Evolutionary conservation across 108 stramenopile genomes (phyloP), one percentile per base, ranked within the genome.

Genomic region (Schizochytrium sp.): DNA sequence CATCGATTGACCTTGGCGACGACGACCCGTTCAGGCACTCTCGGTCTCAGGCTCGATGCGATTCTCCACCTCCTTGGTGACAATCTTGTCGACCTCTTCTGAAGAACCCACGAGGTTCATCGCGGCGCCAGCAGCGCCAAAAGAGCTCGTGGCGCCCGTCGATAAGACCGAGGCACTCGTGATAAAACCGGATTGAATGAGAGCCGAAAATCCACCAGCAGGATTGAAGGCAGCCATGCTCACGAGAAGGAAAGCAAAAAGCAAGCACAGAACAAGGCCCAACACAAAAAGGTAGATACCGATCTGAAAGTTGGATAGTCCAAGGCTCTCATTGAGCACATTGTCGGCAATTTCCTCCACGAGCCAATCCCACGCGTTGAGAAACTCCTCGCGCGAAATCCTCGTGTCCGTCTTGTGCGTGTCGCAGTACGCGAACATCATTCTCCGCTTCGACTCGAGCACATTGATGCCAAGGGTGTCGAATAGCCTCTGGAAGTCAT

Each of bases 351-450:
- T 43, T 23, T 83, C 18, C 6, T 23, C 76, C n/a, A 83, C 19
- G 45, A 83, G 51, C 48, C 45, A 83, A 6, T 83, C 76, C 76
- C 76, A 83, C 2, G 23, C 76, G 25, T 23, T 45, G 23, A 83
- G 28, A 23, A 83, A 83, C 51, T 83, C 76, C 5, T 83, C 76
- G 19, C 76, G 45, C 6, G 76, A 83, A 12, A 83, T 28, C 16
- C 12, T 12, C n/a, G 19, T 6, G 76, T 83, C 76, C 2, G 76
- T n/a, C 45, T 53, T 5, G 45, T 25, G 44, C 12, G 51, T 53
- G 51, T 83, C 76, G 28, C 76, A 83, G 45, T 53, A 83, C 19
- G 76, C 76, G 5, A 83, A 83, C 51, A 83, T 53, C 76, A 83
- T 83, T 19, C 48, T 45, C 16, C 76, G 76, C 51, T 53, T 83